Evolutionary conservation across 495 filamentous ascomycete genomes (phyloP), one percentile per base, ranked within the genome.

Genomic region (Aspergillus ostianus): DNA sequence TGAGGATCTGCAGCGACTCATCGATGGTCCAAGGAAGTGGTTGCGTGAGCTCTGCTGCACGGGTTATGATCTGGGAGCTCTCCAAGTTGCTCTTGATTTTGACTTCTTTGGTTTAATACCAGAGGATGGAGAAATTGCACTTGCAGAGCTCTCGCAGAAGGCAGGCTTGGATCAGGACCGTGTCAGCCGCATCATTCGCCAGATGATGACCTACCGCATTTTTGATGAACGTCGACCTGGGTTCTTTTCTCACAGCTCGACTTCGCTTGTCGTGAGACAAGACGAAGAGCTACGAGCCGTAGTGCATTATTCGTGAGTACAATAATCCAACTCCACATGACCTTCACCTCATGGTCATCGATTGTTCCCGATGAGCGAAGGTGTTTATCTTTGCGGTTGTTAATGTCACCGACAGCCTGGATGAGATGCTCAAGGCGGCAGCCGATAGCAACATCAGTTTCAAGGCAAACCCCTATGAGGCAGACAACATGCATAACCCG

Each of bases 1-100:
- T 17, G 46, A 47, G 6, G 46, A 47, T 20, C 19, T 47, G 4
- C 4, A 47, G 4, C 12, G 13, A 3, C 46, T 47, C 6, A 12
- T 47, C 6, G 4, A 47, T 4, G 46, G 46, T 15, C 46, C 46
- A 20, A 17, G 12, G 19, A 4, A 12, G 4, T 6, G 10, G 5
- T 17, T 32, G 6, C 51, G 27, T 18, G 13, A 21, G 8, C 32
- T 53, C 4, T 17, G 13, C 17, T 53, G 21, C 19, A 2, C 2
- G 8, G 23, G 27, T 2, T 15, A 53, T 23, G 53, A 46, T 18
- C 32, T 55, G 4, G 53, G 29, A 15, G 53, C 53, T 2, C 9
- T 55, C 29, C 29, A 55, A 36, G 36, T 55, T 1, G 53, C 53
- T 13, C 13, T 44, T 4, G 53, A 55, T 4, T 46, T 44, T 46